Percentiles rank a stretch among this genome's conserved stretches.
These are phyloP conservation scores for Arachnomyces sp. DNA, from an alignment of 2,329 filamentous ascomycete genomes.

Conservation along the genomic window DNA sequence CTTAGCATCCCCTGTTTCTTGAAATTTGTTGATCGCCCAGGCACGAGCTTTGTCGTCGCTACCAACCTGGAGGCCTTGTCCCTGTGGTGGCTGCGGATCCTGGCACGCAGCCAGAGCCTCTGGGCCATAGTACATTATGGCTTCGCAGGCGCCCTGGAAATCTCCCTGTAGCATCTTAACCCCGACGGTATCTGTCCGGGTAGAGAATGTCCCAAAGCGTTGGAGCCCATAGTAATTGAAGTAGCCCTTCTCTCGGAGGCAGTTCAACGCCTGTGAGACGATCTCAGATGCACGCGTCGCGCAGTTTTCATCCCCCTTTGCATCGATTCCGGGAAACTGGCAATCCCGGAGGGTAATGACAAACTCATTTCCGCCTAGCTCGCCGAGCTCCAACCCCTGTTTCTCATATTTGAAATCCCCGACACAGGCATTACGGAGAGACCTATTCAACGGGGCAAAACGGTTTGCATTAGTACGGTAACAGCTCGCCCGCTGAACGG, in stretches of 20 bases:
- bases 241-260: conserved; percentile 68
- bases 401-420: conserved; percentile 75
- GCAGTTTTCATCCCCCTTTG: conserved; percentile 35
- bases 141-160: conserved; percentile 69
- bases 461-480: conserved; percentile 53
- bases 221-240: conserved; percentile 99
- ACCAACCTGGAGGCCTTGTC: conserved; percentile 41
- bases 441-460: conserved; percentile 55
- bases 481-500: conserved; percentile 70
- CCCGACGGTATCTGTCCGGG: conserved; percentile 78
- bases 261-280: conserved; percentile 52
- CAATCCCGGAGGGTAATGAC: conserved; percentile 85
- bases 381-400: conserved; percentile 67
- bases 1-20: conserved; percentile 48
- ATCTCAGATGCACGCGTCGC: conserved; percentile 34
- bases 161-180: conserved; percentile 74
- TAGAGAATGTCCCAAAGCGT: conserved; percentile 80
- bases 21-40: conserved; percentile 67
- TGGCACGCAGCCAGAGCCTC: conserved; percentile 51
- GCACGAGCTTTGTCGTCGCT: conserved; percentile 73
- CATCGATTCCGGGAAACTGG: conserved; percentile 45
- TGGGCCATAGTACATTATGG: conserved; percentile 65
- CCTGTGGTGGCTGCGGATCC: conserved; percentile 31
- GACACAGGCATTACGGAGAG: conserved; percentile 53
- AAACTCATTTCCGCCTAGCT: conserved; percentile 85